Conservation (phyloP, 305 asterid genomes). For the Rubia occidens region DNA sequence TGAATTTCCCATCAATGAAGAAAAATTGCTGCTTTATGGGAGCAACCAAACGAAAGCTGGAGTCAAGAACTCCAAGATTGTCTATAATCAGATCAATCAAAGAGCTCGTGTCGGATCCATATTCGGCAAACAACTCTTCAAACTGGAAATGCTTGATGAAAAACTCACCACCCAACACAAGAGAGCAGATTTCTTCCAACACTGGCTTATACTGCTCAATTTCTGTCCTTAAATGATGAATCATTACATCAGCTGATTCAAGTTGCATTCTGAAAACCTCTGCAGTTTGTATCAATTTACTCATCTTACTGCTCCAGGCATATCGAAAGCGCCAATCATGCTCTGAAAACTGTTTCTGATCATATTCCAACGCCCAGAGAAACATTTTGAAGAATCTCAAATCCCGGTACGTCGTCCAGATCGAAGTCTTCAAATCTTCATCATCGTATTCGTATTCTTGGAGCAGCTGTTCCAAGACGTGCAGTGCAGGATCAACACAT, state of each 20-base stretch:
- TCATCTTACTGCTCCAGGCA: not conserved
- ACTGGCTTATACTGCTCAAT: not conserved
- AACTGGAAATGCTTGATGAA: not conserved
- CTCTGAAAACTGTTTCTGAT: too few relatives aligned
- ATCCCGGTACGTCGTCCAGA: not conserved
- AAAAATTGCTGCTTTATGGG: not conserved
- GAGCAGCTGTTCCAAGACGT: too few relatives aligned
- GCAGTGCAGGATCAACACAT: too few relatives aligned
- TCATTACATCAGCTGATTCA: not conserved
- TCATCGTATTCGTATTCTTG: too few relatives aligned
- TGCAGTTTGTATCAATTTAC: not conserved
- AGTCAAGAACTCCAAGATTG: not conserved
- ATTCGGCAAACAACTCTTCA: not conserved
- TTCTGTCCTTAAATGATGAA: not conserved
- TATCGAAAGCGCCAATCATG: not conserved
- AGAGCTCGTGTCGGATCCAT: not conserved
- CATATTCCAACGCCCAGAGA: not conserved
- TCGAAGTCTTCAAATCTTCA: not conserved
- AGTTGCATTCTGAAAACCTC: not conserved
- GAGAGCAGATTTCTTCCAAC: not conserved
- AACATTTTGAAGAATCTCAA: constrained; percentile 3
- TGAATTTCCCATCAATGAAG: constrained; percentile 1
- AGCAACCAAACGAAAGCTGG: not conserved
- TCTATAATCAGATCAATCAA: not conserved
- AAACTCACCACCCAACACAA: not conserved